phyloP scores from a whole-genome alignment of 495 filamentous ascomycete genomes.

The Mytilinidion resinicola region DNA sequence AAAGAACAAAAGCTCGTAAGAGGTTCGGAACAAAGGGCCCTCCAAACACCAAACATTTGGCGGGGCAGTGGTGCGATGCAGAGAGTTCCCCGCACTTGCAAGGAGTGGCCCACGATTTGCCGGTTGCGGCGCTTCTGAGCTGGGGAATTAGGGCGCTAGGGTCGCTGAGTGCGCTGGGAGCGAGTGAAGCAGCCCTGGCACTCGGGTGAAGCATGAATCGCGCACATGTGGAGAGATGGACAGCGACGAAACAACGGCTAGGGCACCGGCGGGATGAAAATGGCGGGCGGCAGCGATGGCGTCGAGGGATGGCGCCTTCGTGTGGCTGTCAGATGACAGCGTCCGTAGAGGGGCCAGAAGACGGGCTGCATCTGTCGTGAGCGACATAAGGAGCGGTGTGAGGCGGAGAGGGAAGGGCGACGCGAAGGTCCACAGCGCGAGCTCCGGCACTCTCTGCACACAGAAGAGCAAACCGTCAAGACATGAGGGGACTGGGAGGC shows the following conservation, averaged over 20 bases:
- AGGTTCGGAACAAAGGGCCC: too few relatives aligned
- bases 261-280: background rate
- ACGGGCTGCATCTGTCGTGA: background rate
- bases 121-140: slow-evolving; percentile 23
- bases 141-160: background rate
- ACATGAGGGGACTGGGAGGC: too few relatives aligned
- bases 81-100: slow-evolving; percentile 16
- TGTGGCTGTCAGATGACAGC: slow-evolving; percentile 7
- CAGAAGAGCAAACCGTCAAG: too few relatives aligned
- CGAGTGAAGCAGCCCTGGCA: background rate
- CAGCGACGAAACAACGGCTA: background rate
- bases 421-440: too few relatives aligned
- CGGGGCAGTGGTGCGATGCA: background rate
- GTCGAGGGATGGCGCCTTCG: background rate
- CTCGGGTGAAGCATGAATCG: background rate
- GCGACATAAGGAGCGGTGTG: slow-evolving; percentile 4
- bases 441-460: too few relatives aligned
- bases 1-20: too few relatives aligned
- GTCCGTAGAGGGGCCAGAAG: background rate
- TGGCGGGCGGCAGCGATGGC: background rate
- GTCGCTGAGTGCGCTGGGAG: background rate
- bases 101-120: slow-evolving; percentile 2
- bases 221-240: background rate
- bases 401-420: background rate
- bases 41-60: too few relatives aligned